Conservation (phyloP, 2,329 filamentous ascomycete species). For the Colletotrichum sp. region DNA sequence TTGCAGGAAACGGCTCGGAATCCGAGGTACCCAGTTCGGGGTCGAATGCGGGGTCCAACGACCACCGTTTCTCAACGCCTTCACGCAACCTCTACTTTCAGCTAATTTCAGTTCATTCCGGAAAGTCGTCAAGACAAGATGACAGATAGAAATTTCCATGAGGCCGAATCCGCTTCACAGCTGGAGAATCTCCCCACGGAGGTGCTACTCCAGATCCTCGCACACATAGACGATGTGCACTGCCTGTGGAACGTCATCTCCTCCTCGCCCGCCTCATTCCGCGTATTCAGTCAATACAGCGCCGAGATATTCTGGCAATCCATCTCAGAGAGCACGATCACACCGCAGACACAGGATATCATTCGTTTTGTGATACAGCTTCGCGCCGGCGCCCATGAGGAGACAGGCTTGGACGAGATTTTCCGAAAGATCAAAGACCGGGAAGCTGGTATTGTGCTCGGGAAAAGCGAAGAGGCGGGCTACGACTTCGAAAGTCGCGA, state of each 20-base stretch:
- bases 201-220: slow-evolving; percentile 5
- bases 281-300: neutral
- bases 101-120: neutral
- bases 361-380: neutral
- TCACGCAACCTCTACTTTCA: neutral
- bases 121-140: neutral
- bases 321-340: neutral
- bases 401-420: neutral
- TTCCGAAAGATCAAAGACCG: neutral
- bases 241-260: slow-evolving; percentile 2
- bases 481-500: neutral
- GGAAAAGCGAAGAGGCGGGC: neutral
- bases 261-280: neutral
- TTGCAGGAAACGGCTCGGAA: neutral
- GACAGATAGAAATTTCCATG: too few species aligned
- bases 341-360: slow-evolving; percentile 1
- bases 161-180: neutral
- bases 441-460: slow-evolving; percentile 7
- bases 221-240: neutral
- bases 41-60: slow-evolving; percentile 4
- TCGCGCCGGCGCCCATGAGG: neutral
- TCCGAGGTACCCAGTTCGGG: neutral
- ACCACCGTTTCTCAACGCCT: neutral
- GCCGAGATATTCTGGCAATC: neutral
- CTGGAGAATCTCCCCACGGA: slow-evolving; percentile 7